A percentile compares a stretch with the other conserved stretches of the same genome.
These are phyloP conservation scores for Chloropicon primus DNA, from an alignment of 139 green algal species.

Conservation along the genomic window DNA sequence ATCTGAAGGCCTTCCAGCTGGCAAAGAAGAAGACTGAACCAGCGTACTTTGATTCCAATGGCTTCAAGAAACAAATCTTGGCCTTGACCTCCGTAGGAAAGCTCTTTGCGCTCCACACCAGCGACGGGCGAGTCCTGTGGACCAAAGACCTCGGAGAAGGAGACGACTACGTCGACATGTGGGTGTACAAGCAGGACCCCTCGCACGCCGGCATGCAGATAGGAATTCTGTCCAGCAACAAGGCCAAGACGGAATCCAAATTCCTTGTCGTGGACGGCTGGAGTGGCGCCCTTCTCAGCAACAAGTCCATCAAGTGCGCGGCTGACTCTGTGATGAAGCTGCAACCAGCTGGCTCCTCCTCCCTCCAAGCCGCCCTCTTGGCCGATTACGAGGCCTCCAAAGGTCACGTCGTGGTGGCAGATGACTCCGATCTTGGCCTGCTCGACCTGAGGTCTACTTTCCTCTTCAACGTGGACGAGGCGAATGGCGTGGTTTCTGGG, in stretches of 20 bases:
- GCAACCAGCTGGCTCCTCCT: background rate
- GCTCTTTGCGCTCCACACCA: constrained; percentile 70
- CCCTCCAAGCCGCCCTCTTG: background rate
- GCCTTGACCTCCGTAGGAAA: constrained; percentile 40
- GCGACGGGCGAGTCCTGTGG: constrained; percentile 42
- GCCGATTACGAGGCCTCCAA: background rate
- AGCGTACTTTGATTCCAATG: constrained; percentile 39
- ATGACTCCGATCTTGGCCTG: background rate
- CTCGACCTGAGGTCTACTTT: constrained; percentile 5
- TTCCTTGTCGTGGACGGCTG: background rate
- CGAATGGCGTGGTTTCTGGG: constrained; percentile 9
- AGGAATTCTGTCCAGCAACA: background rate
- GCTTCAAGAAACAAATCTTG: constrained; percentile 62
- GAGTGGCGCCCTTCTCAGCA: background rate
- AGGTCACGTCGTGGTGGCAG: background rate
- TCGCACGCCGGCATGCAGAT: background rate
- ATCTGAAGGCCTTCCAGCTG: constrained; percentile 12
- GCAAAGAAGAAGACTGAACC: background rate
- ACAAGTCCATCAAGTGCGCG: background rate
- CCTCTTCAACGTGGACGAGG: constrained; percentile 21
- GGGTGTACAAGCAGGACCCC: background rate
- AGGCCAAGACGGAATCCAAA: background rate
- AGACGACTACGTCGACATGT: background rate
- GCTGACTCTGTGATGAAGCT: background rate
- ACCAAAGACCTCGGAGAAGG: background rate